These are phyloP conservation scores for Rugonectria rugulosa DNA, from an alignment of 2,329 filamentous ascomycete species.

Conservation along the genomic window DNA sequence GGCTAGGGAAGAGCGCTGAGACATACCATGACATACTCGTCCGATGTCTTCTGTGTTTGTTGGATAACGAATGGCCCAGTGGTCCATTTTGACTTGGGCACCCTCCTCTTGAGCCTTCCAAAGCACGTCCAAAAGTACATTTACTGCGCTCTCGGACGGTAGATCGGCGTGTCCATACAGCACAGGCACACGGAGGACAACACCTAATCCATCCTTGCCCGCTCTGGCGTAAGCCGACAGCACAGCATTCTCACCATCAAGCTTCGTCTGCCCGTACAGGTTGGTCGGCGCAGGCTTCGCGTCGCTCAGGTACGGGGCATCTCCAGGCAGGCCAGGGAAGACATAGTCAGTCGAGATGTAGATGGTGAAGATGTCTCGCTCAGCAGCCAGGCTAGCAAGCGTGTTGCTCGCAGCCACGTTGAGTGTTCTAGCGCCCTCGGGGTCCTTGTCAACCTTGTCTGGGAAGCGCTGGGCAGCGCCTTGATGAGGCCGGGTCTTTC, in stretches of 20 bases:
- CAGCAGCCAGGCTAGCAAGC: conserved; percentile 72
- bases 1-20: conserved; percentile 20
- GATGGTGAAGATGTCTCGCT: conserved; percentile 69
- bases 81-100: conserved; percentile 77
- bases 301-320: conserved; percentile 80
- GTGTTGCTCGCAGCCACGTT: conserved; percentile 76
- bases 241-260: conserved; percentile 69
- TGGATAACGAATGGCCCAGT: conserved; percentile 85
- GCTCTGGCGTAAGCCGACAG: conserved; percentile 64
- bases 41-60: conserved; percentile 90
- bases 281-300: conserved; percentile 76
- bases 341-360: conserved; percentile 88
- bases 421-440: conserved; percentile 74
- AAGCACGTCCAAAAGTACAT: conserved; percentile 78
- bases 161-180: conserved; percentile 80
- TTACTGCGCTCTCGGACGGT: conserved; percentile 81
- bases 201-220: conserved; percentile 61
- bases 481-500: conserved; percentile 44
- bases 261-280: conserved; percentile 71
- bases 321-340: conserved; percentile 75
- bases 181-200: conserved; percentile 82
- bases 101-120: conserved; percentile 74
- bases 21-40: conserved; percentile 73
- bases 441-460: conserved; percentile 83
- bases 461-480: conserved; percentile 89